Base-by-base conservation (phyloP, 495 filamentous ascomycete genomes). In the Podospora anserina region DNA sequence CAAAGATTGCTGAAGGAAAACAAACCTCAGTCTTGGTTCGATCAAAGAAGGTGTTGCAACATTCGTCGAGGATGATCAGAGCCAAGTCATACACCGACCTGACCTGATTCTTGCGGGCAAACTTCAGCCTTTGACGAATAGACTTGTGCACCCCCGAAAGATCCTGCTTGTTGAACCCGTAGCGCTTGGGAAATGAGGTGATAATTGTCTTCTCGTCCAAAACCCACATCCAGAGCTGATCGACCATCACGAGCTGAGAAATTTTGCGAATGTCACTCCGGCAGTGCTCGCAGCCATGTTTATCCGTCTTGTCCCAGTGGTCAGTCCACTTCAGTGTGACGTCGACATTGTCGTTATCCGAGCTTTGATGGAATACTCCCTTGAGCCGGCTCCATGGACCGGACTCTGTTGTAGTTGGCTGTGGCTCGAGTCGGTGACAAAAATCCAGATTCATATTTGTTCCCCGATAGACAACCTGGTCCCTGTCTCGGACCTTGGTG, bases 221-320 rank as follows among this genome's bases (percentile, higher is more conserved):
- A 34, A 91, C 83, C 88, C 88, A 91, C 82, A 91, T 85, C 89
- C 89, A 92, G 2, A 92, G 78, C 71, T 92, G 89, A 69, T 92
- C 90, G 1, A 91, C 89, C 90, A 91, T 92, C 75, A 91, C 83
- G 19, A 92, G 83, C 66, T 88, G 86, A 0, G 87, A 83, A 6
- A 88, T 80, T 20, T 81, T 80, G 11, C 69, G 71, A 13, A 81
- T 79, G 19, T 82, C 75, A n/a, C 69, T 70, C 18, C 32, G 69
- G 27, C 80, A 81, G 11, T 78, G 66, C 0, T 69, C 26, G 13
- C 79, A 81, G 0, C 59, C 66, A 0, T 62, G n/a, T 3, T 67
- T 20, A 13, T 70, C 72, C 0, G 27, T 69, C 4, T 66, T 64
- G 0, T 61, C 66, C 4, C 55, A 13, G 49, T 78, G 73, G 1